Base-by-base conservation (phyloP, 768 basidiomycete species). In the Macrolepiota fuliginosa region DNA sequence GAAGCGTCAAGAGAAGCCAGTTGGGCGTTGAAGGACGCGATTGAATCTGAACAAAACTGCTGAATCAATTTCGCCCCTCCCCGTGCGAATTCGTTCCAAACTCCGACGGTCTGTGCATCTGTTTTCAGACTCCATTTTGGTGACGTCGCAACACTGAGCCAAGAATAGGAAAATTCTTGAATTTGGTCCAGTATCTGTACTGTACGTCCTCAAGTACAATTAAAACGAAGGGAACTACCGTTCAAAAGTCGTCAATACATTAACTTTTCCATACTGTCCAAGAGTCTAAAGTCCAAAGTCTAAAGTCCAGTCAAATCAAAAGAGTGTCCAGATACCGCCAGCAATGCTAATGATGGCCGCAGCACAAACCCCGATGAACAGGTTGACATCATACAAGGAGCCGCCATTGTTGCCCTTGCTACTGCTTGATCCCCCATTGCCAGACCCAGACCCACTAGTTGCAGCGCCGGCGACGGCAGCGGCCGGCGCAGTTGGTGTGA, bases 401-500 rank as follows among this genome's bases (percentile, higher is more conserved):
- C 72, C 70, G 22, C 72, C 71, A 40, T 66, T 71, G 51, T 67
- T 65, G 35, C 35, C 32, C 36, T 29, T 24, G 6, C 47, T 22
- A 47, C 69, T 10, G 29, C 65, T 45, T 3, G 25, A 45, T 45
- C 60, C 68, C 27, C 68, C 71, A 25, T 58, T 65, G 37, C 67
- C 40, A 66, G 65, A 32, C 13, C 72, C 62, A 11, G 71, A 58
- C 58, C 67, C 50, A 4, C 69, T 61, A 32, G 66, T 49, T 17
- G 69, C 61, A 36, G 70, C 68, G 13, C 63, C 19, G 24, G 64
- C 58, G 13, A 73, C 68, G 40, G 68, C 56, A n/a, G 65, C 70
- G 4, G 77, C 69, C 22, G 74, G 73, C 1, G 83, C 73, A 27
- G 79, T 80, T 3, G 91, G 91, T 9, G 84, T 82, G 71, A 86